Conservation (phyloP, 2,329 filamentous ascomycete species). For the Blastomyces parvus region DNA sequence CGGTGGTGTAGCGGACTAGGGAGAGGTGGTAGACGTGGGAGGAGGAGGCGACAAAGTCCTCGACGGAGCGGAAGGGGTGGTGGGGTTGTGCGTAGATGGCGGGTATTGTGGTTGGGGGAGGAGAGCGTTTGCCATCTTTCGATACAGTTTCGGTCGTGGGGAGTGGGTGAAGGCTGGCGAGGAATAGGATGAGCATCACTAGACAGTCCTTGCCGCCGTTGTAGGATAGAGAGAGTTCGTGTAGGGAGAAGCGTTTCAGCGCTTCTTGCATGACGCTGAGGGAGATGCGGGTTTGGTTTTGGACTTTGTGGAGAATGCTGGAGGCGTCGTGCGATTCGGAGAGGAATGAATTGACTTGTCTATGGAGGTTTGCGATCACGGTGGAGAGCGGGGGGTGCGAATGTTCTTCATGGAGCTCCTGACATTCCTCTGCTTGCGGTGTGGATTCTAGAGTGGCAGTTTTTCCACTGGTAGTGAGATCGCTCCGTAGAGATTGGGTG, state of each 20-base stretch:
- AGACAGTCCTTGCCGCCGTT: slow-evolving; percentile 98
- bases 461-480: background rate
- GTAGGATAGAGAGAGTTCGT: slow-evolving; percentile 81
- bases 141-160: background rate
- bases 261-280: slow-evolving; percentile 67
- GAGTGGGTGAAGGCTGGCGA: slow-evolving; percentile 47
- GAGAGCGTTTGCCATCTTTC: slow-evolving; percentile 26
- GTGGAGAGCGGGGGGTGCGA: slow-evolving; percentile 35
- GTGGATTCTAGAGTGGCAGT: background rate
- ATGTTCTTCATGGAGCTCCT: slow-evolving; percentile 6
- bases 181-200: slow-evolving; percentile 77
- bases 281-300: slow-evolving; percentile 63
- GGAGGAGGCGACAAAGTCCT: slow-evolving; percentile 66
- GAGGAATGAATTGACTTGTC: slow-evolving; percentile 56
- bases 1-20: slow-evolving; percentile 60
- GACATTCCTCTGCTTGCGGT: background rate
- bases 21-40: slow-evolving; percentile 62
- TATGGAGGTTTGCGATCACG: slow-evolving; percentile 57
- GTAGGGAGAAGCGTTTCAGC: slow-evolving; percentile 63
- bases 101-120: slow-evolving; percentile 54
- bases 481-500: background rate
- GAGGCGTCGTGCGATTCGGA: slow-evolving; percentile 48
- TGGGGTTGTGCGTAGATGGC: slow-evolving; percentile 81
- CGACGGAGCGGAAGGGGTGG: slow-evolving; percentile 77
- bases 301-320: slow-evolving; percentile 51